Conservation (phyloP, 495 filamentous ascomycete species). For the Xylaria flabelliformis region DNA sequence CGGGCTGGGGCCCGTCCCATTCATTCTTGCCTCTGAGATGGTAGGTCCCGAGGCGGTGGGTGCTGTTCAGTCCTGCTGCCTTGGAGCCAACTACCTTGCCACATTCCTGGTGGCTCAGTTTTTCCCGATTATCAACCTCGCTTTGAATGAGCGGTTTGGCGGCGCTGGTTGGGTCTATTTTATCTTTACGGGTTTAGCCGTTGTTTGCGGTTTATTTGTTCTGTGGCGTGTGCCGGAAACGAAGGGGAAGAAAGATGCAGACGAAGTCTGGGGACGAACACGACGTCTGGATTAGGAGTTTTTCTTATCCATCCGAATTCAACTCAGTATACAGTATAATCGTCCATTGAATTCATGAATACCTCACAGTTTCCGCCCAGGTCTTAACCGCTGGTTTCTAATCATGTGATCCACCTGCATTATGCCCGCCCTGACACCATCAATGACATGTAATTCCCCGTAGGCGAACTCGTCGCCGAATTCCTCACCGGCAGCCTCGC, state of each 20-base stretch:
- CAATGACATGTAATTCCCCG: conserved; percentile 70
- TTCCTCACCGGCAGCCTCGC: conserved; percentile 67
- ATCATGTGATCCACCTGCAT: conserved; percentile 67
- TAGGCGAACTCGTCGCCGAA: conserved; percentile 66
- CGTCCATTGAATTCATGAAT: not conserved
- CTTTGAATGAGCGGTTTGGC: conserved; percentile 62
- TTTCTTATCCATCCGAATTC: not conserved
- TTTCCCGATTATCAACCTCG: conserved; percentile 83
- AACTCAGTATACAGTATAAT: not conserved
- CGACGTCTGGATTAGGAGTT: conserved; percentile 55
- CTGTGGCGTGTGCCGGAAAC: conserved; percentile 80
- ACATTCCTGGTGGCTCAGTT: conserved; percentile 93
- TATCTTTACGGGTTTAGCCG: conserved; percentile 78
- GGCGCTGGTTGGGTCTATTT: conserved; percentile 86
- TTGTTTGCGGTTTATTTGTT: conserved; percentile 70
- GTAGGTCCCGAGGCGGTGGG: conserved; percentile 89
- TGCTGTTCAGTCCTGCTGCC: conserved; percentile 81
- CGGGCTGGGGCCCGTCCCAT: conserved; percentile 92
- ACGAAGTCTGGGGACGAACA: conserved; percentile 87
- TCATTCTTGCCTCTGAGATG: conserved; percentile 88
- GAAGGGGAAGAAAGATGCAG: conserved; percentile 75
- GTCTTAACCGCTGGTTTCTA: conserved; percentile 47
- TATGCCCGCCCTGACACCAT: conserved; percentile 83
- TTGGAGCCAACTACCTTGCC: conserved; percentile 87
- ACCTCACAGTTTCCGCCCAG: conserved; percentile 21